A percentile compares a stretch with the other conserved stretches of the same genome.
Evolutionary conservation across 148 eudicot genomes (phyloP).

Genomic region (Spergularia marina): DNA sequence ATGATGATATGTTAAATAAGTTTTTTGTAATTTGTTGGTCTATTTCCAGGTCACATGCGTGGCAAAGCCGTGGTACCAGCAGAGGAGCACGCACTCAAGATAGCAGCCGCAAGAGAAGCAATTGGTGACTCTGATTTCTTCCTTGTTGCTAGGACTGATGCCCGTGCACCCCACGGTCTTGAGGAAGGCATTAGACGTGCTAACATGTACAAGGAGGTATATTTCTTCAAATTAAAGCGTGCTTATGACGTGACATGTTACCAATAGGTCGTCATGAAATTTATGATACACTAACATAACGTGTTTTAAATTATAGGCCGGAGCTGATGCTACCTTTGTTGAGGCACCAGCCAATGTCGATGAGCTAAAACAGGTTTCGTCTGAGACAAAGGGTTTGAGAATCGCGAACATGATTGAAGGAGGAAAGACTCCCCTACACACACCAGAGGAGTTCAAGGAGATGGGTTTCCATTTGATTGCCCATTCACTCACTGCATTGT

Average conservation of each 20-base stretch:
- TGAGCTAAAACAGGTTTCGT: conserved; percentile 15
- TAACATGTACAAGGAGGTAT: conserved; percentile 35
- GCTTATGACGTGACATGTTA: too few relatives aligned
- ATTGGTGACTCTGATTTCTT: conserved; percentile 42
- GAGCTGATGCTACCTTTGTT: conserved; percentile 32
- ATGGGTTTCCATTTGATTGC: conserved; percentile 29
- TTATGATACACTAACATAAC: neutral
- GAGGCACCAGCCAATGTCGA: conserved; percentile 27
- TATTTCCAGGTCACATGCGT: conserved; percentile 22
- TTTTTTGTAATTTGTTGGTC: neutral
- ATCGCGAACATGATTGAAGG: conserved; percentile 37
- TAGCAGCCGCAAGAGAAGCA: conserved; percentile 44
- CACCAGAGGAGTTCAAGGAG: conserved; percentile 30
- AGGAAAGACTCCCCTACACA: conserved; percentile 33
- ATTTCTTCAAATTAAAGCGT: too few relatives aligned
- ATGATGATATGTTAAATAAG: too few relatives aligned
- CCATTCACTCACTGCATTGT: conserved; percentile 28
- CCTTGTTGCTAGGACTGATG: conserved; percentile 44
- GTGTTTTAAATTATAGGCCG: neutral
- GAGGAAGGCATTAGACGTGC: conserved; percentile 42
- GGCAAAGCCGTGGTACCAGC: conserved; percentile 31
- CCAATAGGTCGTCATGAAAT: too few relatives aligned
- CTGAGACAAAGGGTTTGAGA: conserved; percentile 23
- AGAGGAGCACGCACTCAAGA: conserved; percentile 38
- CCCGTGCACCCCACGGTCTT: conserved; percentile 38